Evolutionary conservation across 345 rosid species (phyloP), one percentile per base, ranked within the genome.

Genomic region (Firmiana major): DNA sequence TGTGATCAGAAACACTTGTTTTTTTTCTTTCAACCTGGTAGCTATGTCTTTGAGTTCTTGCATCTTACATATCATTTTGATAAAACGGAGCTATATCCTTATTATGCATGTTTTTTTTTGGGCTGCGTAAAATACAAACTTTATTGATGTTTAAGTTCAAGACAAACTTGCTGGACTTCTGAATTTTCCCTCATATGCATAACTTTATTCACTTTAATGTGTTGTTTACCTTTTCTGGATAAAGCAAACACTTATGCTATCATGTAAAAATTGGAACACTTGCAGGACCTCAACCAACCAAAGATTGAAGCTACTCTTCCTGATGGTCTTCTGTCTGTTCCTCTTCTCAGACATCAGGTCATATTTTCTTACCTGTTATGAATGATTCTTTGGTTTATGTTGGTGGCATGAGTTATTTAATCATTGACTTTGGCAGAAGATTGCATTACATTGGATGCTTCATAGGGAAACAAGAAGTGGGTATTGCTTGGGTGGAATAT

Each of bases 361-460:
- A 75, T 81, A 65, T 75, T 69, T 38, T 40, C 81, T 62, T 79
- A 64, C n/a, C 55, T 51, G 55, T 51, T 51, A 21, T 73, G 21
- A 21, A 38, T 21, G 55, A 40, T 69, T 62, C 45, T 45, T 79
- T 71, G 15, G n/a, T 79, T 65, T 38, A 19, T 66, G 16, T 49
- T 43, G 31, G 26, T 64, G 38, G 26, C 54, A 24, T 71, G 28
- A 42, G 67, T 78, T 80, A 26, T 31, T 66, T 73, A 83, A 40
- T 79, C 60, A 21, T 70, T 74, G 80, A 76, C 49, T 77, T 78
- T 78, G 76, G 72, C 89, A 96, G 99, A 96, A 89, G 87, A 96
- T 96, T 88, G 99, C 99, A 77, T 83, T 96, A 90, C 87, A 93
- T 28, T 96, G 98, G 98, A 96, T 91, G 98, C 90, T 90, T 84